phyloP scores from a whole-genome alignment of 2,329 filamentous ascomycete species.

The Ceratocystis alfenasii region DNA sequence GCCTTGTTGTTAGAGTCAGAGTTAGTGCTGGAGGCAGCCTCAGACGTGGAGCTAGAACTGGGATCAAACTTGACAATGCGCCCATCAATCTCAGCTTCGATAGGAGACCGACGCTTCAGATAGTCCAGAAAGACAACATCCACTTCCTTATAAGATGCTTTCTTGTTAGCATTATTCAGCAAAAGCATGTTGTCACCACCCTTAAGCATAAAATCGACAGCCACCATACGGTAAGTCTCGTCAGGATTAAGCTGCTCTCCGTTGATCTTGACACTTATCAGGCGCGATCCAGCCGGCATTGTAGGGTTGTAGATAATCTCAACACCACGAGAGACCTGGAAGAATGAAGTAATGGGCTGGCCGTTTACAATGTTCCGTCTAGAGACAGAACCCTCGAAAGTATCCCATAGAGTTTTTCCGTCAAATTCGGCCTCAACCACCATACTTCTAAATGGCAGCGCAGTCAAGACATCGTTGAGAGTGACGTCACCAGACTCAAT shows the following conservation, averaged over 20 bases:
- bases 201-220: constrained; percentile 49
- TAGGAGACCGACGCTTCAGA: constrained; percentile 37
- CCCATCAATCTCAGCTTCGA: constrained; percentile 39
- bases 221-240: constrained; percentile 45
- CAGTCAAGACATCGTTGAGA: constrained; percentile 49
- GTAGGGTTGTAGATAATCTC: constrained; percentile 45
- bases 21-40: background rate
- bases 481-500: constrained; percentile 51
- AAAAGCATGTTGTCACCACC: constrained; percentile 52
- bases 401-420: constrained; percentile 43
- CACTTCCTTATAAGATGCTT: constrained; percentile 39
- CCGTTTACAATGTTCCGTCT: constrained; percentile 44
- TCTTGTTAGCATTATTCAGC: constrained; percentile 23
- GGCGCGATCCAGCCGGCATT: constrained; percentile 37
- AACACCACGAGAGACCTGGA: constrained; percentile 47
- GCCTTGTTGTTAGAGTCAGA: background rate
- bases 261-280: constrained; percentile 42
- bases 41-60: background rate
- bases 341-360: constrained; percentile 43
- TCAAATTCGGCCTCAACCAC: constrained; percentile 45
- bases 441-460: constrained; percentile 55
- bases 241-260: constrained; percentile 34
- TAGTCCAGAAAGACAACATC: constrained; percentile 44
- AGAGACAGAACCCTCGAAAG: constrained; percentile 48
- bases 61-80: constrained; percentile 29